phyloP scores from a whole-genome alignment of 345 rosid species.

The Eucalyptus cloeziana region DNA sequence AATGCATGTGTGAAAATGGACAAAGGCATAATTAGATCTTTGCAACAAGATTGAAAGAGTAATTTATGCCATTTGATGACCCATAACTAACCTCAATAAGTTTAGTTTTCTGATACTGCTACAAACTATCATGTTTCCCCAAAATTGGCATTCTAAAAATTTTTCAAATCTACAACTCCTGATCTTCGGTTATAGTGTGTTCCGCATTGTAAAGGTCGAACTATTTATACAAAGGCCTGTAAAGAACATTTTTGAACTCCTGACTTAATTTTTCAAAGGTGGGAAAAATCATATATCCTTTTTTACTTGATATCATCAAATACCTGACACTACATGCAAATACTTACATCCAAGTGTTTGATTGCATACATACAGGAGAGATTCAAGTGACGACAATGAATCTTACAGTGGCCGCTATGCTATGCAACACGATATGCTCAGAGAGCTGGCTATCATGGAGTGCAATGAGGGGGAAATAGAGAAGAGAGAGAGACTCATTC shows the following conservation, averaged over 20 bases:
- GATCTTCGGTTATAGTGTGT: too few relatives aligned
- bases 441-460: conserved; percentile 25
- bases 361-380: neutral
- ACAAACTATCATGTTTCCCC: neutral
- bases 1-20: too few relatives aligned
- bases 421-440: conserved; percentile 32
- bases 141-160: neutral
- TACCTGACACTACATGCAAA: neutral
- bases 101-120: too few relatives aligned
- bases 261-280: neutral
- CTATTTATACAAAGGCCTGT: too few relatives aligned
- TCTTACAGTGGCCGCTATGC: conserved; percentile 21
- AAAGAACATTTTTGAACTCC: too few relatives aligned
- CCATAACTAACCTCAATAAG: too few relatives aligned
- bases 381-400: conserved; percentile 10
- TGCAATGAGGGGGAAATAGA: conserved; percentile 4
- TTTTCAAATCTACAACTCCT: too few relatives aligned
- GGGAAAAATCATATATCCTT: neutral
- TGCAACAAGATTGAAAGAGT: too few relatives aligned
- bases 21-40: too few relatives aligned
- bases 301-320: neutral
- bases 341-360: neutral
- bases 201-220: too few relatives aligned
- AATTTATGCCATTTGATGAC: too few relatives aligned
- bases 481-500: conserved; percentile 17